Base-by-base conservation (phyloP, 345 rosid genomes). In the Xanthoceras sorbifolium region DNA sequence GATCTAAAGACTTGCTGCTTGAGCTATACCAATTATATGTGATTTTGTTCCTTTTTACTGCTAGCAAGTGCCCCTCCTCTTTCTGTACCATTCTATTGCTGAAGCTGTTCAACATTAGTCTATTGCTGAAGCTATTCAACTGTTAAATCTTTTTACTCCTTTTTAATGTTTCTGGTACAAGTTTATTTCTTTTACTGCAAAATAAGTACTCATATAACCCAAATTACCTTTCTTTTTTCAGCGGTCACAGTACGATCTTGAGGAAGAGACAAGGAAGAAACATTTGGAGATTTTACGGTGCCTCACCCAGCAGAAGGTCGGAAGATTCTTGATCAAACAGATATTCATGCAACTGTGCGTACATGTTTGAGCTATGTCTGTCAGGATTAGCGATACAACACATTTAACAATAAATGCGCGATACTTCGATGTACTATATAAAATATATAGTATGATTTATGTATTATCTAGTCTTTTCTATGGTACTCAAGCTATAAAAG, bases 191-290 rank as follows among this genome's bases (percentile, higher is more conserved):
- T 48, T 15, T 34, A 6, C 31, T 64, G 64, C 38, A 4, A 72
- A 11, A 59, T 42, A 23, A 64, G 46, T 60, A 26, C 72, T 67
- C 25, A 64, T 48, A 31, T 50, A 36, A 23, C 32, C 20, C 26
- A 28, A 32, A n/a, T n/a, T 28, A 44, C 79, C 59, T 67, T 64
- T 69, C 54, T 32, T 69, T 69, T 78, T 69, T 74, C 94, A 96
- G 98, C 93, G 95, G 15, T 83, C 85, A 7, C 86, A 85, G 75
- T 91, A 93, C 84, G 99, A 93, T 87, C 84, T 82, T 52, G 98
- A 93, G 77, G 98, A 93, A 86, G 97, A 90, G 84, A 84, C 73
- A 76, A 86, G 91, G 85, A 89, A 76, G 83, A 76, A 91, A 86
- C 25, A 82, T 50, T 69, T 80, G 89, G 88, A 86, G 85, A 78